Evolutionary conservation across 768 basidiomycete species (phyloP), one percentile per base, ranked within the genome.

Genomic region (Hygrophoropsis aurantiaca): DNA sequence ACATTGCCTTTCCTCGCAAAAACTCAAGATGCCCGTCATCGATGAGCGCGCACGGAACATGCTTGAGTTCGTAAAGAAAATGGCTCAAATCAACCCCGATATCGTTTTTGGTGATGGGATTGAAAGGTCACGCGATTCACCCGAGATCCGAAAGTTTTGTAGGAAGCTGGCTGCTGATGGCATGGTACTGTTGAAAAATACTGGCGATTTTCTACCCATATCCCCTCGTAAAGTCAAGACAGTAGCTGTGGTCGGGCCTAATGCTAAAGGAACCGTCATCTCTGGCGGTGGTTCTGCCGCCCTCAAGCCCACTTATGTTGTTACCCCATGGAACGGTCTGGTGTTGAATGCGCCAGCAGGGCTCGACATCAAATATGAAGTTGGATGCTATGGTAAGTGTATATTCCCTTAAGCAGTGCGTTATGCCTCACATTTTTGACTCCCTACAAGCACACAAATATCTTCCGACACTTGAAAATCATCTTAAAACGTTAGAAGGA

Each of bases 231-330:
- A 45, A 19, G 62, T 73, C 30, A 74, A 73, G 54, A 78, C 70
- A 47, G 67, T 90, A 33, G 82, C 81, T 4, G 68, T 87, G 39
- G 82, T 87, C 46, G 85, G 85, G 6, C 79, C 80, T 5, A 88
- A 87, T 53, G 83, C 82, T 20, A 87, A 82, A 59, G 79, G 81
- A 1, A 55, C 64, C 5, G 75, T 82, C 2, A 68, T 84, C 8
- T 83, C 80, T 34, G 86, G 85, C 33, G 87, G 87, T 36, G 87
- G 87, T 25, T 85, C 83, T 11, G 89, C 87, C 0, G 74, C 78
- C 3, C 71, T 91, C 33, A 84, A 81, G 49, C 70, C 85, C 1
- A 79, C 75, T 13, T 88, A 87, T 69, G 71, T 80, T 23, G 69
- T 82, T 15, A 79, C 79, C 4, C 86, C 87, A 2, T 84, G 72